These are phyloP conservation scores for Ramularia endophylla DNA, from an alignment of 2,329 filamentous ascomycete genomes.

Conservation along the genomic window DNA sequence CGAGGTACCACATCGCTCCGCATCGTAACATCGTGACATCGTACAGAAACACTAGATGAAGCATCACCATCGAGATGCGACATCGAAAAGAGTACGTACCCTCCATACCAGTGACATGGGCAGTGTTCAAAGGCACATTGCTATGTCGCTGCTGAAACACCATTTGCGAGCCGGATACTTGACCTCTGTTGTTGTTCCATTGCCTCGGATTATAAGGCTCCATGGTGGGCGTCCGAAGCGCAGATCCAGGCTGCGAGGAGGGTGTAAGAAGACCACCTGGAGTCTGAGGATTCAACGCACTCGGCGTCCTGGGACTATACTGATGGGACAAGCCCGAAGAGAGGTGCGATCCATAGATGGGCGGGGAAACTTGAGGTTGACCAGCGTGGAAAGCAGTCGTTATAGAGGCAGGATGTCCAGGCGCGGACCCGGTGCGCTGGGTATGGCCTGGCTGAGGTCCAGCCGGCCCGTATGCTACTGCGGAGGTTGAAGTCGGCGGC, in stretches of 20 bases:
- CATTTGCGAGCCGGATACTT: slow-evolving; percentile 34
- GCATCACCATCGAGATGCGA: not conserved
- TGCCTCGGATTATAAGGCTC: slow-evolving; percentile 46
- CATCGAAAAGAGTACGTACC: slow-evolving; percentile 30
- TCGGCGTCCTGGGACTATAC: slow-evolving; percentile 22
- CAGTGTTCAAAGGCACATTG: slow-evolving; percentile 27
- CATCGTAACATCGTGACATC: too few relatives aligned
- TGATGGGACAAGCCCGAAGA: slow-evolving; percentile 17
- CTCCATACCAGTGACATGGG: slow-evolving; percentile 45
- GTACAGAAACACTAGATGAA: too few relatives aligned
- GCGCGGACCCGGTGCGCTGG: not conserved
- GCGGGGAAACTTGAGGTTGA: slow-evolving; percentile 33
- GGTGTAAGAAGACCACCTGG: slow-evolving; percentile 10
- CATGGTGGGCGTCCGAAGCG: slow-evolving; percentile 25
- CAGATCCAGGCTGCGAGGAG: slow-evolving; percentile 17
- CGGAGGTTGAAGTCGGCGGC: slow-evolving; percentile 19
- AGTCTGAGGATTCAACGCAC: slow-evolving; percentile 18
- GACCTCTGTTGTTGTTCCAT: slow-evolving; percentile 37
- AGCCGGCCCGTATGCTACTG: slow-evolving; percentile 8
- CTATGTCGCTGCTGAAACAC: slow-evolving; percentile 27
- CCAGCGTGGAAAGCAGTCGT: slow-evolving; percentile 21
- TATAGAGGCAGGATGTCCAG: slow-evolving; percentile 22
- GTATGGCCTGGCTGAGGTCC: slow-evolving; percentile 8
- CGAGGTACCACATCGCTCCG: slow-evolving; percentile 2
- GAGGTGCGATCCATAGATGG: slow-evolving; percentile 33